Base-by-base conservation (phyloP, 495 filamentous ascomycete genomes). In the Corynascus novoguineensis region DNA sequence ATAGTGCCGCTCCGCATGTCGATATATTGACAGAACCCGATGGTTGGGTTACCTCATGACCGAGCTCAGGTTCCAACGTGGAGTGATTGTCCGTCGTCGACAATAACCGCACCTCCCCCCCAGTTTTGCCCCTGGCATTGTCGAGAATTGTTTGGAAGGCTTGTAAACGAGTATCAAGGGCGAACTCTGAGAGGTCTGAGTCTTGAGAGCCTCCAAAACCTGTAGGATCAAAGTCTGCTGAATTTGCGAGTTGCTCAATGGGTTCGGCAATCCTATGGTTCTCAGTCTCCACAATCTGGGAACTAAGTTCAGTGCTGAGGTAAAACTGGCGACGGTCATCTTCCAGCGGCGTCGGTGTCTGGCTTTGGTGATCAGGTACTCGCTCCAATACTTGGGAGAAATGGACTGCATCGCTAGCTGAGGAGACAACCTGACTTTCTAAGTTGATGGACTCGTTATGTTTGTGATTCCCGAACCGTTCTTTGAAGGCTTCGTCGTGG, bases 401-500 rank as follows among this genome's bases (percentile, higher is more conserved):
- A 5, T 19, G 9, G 22, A 12, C 11, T 0, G 1, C 34, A 45
- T 29, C 19, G 37, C 14, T 54, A 4, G 27, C 42, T 5, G 60
- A 61, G n/a, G 37, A 27, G 8, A 53, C 58, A n/a, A 25, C 53
- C 31, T 68, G 68, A 25, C 59, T 68, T 5, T 64, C 60, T 0
- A 55, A 35, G 15, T 48, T 45, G 17, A 29, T 38, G 6, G 15
- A 11, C 14, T 7, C 1, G 37, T 24, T 24, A 21, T 12, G 40
- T 0, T 34, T 19, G 17, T 1, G 17, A 0, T 66, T 47, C n/a
- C 53, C 50, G 19, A 60, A 55, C 29, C 47, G 46, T 21, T 47
- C 41, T 17, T 58, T 59, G 82, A 93, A 87, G 48, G 83, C 67
- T 14, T 62, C 21, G 60, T 97, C 90, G 60, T 95, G 83, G 12